Evolutionary conservation across 345 rosid species (phyloP).

Genomic region (Populus euphratica): DNA sequence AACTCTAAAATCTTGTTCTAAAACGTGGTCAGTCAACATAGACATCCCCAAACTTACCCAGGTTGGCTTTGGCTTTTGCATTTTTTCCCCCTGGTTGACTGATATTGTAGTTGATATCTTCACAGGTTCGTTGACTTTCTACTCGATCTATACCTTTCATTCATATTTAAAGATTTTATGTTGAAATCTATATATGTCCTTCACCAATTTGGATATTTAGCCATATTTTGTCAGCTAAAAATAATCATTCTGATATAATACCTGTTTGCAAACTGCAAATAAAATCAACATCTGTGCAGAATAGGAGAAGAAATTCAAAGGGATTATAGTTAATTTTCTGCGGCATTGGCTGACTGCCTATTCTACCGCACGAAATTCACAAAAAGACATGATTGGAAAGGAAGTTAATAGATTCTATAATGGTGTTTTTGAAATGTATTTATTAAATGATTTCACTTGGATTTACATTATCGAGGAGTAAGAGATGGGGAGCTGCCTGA

Average conservation of each 20-base stretch:
- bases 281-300: background rate
- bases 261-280: background rate
- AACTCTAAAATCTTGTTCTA: background rate
- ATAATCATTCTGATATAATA: background rate
- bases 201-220: background rate
- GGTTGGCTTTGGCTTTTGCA: background rate
- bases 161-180: background rate
- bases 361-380: background rate
- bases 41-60: background rate
- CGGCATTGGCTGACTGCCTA: background rate
- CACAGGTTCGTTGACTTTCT: background rate
- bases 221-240: background rate
- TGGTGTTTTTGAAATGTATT: background rate
- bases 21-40: background rate
- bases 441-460: background rate
- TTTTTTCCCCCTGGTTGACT: background rate
- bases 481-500: constrained; percentile 27
- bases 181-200: background rate
- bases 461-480: background rate
- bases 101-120: background rate
- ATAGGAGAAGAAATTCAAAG: background rate
- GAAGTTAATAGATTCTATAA: background rate
- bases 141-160: background rate
- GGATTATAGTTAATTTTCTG: background rate
- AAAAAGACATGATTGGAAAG: background rate